Evolutionary conservation across 257 asterid species (phyloP).

Genomic region (Solanum arcanum): DNA sequence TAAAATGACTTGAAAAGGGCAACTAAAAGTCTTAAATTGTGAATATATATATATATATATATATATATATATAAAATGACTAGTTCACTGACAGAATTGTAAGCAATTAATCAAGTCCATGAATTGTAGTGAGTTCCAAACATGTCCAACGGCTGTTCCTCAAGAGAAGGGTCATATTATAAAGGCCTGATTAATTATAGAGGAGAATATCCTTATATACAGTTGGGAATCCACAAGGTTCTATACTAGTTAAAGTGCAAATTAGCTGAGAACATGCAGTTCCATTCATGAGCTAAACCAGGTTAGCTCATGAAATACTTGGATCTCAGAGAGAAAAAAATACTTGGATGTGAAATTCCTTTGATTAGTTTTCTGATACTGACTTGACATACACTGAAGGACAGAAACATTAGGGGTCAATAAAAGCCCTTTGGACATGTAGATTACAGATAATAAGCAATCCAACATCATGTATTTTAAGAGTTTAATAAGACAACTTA

Average conservation of each 20-base stretch:
- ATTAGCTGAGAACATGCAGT: background rate
- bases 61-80: too few species aligned
- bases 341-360: background rate
- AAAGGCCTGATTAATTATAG: background rate
- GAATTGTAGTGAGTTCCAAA: background rate
- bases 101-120: background rate
- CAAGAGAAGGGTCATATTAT: background rate
- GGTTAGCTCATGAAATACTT: background rate
- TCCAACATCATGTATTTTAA: background rate
- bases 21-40: background rate
- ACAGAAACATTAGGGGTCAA: background rate
- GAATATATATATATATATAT: background rate
- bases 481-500: conserved; percentile 31
- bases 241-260: background rate
- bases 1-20: background rate
- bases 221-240: background rate
- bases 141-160: background rate
- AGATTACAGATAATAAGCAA: background rate
- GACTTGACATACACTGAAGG: background rate
- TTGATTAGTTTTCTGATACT: background rate
- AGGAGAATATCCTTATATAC: background rate
- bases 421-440: background rate
- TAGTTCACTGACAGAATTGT: background rate
- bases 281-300: background rate
- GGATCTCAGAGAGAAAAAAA: background rate